Percentiles rank a stretch among this genome's conserved stretches.
phyloP scores from a whole-genome alignment of 2,329 filamentous ascomycete species.

The Colletotrichum plurivorum region DNA sequence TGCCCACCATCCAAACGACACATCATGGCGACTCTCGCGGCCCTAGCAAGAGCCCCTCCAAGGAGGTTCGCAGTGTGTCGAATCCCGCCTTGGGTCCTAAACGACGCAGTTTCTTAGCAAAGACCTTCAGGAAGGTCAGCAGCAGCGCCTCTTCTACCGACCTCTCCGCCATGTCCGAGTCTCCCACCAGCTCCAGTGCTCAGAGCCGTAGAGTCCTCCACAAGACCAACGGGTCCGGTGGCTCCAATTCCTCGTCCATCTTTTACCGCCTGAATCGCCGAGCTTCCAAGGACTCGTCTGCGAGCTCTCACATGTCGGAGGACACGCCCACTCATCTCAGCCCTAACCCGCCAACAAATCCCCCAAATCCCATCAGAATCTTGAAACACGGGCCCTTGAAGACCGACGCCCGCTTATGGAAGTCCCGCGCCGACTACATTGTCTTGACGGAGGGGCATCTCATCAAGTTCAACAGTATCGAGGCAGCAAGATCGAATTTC shows the following conservation, averaged over 20 bases:
- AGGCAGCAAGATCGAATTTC: slow-evolving; percentile 63
- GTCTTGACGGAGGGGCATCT: slow-evolving; percentile 66
- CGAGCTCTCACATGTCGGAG: slow-evolving; percentile 44
- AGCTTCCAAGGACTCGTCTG: slow-evolving; percentile 54
- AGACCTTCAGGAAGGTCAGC: slow-evolving; percentile 42
- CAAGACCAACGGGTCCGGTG: slow-evolving; percentile 48
- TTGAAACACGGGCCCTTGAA: slow-evolving; percentile 64
- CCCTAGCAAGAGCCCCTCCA: slow-evolving; percentile 16
- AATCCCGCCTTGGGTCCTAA: slow-evolving; percentile 33
- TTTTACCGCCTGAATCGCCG: slow-evolving; percentile 58
- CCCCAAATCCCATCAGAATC: slow-evolving; percentile 54
- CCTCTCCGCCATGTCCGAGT: slow-evolving; percentile 26
- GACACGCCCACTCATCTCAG: slow-evolving; percentile 34
- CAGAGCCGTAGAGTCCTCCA: slow-evolving; percentile 46
- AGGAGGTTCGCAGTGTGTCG: slow-evolving; percentile 33
- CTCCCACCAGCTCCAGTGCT: slow-evolving; percentile 16
- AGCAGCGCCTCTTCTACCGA: slow-evolving; percentile 39
- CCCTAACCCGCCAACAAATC: slow-evolving; percentile 43
- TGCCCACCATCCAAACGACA: slow-evolving; percentile 40
- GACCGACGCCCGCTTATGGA: slow-evolving; percentile 63
- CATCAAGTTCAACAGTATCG: slow-evolving; percentile 63
- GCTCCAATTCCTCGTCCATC: slow-evolving; percentile 49
- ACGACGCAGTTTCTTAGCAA: slow-evolving; percentile 39
- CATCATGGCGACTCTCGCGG: slow-evolving; percentile 32
- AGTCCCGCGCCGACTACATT: slow-evolving; percentile 64